These are phyloP conservation scores for Arthrobotrys megalospora DNA, from an alignment of 2,329 filamentous ascomycete species.

Conservation along the genomic window DNA sequence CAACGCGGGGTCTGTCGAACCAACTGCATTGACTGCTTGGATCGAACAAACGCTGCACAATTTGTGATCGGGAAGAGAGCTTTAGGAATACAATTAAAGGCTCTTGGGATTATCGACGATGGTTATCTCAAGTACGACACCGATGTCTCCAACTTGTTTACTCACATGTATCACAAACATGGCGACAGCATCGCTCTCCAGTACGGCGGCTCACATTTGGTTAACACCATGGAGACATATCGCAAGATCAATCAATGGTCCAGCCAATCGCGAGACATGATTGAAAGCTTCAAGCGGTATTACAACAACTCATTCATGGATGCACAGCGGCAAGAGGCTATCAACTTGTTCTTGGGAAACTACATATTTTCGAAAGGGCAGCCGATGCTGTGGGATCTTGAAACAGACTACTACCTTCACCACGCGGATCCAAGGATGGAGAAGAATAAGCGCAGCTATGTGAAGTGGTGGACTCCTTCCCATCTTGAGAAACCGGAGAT, in stretches of 20 bases:
- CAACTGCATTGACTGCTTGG: slow-evolving; percentile 97
- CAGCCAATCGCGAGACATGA: slow-evolving; percentile 97
- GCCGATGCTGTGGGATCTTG: slow-evolving; percentile 96
- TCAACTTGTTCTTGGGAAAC: slow-evolving; percentile 96
- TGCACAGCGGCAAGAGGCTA: slow-evolving; percentile 96
- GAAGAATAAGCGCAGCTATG: slow-evolving; percentile 78
- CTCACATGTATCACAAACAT: slow-evolving; percentile 98
- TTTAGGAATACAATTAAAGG: slow-evolving; percentile 90
- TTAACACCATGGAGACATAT: slow-evolving; percentile 99
- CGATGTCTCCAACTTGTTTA: slow-evolving; percentile 95
- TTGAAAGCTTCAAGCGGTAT: slow-evolving; percentile 98
- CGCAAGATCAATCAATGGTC: slow-evolving; percentile 99
- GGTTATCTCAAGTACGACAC: slow-evolving; percentile 91
- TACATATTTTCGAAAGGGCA: slow-evolving; percentile 90
- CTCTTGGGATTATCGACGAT: slow-evolving; percentile 86
- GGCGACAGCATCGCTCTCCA: slow-evolving; percentile 98
- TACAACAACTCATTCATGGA: slow-evolving; percentile 99
- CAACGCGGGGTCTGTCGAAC: slow-evolving; percentile 95
- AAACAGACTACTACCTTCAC: slow-evolving; percentile 96
- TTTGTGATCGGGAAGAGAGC: slow-evolving; percentile 97
- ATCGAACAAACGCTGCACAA: slow-evolving; percentile 96
- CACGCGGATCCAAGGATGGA: slow-evolving; percentile 82
- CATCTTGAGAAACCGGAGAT: slow-evolving; percentile 75
- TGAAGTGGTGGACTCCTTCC: slow-evolving; percentile 86
- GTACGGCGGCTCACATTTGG: slow-evolving; percentile 95